Conservation (phyloP, 331 rosid species). For the Dryas integrifolia region DNA sequence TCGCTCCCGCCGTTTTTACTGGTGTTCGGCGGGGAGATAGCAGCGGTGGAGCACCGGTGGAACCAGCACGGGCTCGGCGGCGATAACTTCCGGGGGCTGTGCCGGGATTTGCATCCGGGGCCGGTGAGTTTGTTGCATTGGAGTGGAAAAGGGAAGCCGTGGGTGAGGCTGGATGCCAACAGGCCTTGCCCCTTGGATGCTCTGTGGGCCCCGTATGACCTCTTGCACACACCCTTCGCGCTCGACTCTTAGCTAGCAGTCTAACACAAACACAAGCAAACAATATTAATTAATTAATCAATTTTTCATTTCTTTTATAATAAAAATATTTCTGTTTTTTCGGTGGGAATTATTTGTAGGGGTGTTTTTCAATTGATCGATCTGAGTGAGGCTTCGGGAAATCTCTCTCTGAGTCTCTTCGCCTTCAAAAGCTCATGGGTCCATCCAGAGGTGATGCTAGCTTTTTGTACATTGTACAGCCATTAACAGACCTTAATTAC, state of each 20-base stretch:
- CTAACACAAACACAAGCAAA: too few species aligned
- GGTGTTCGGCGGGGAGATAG: conserved; percentile 80
- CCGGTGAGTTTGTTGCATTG: conserved; percentile 89
- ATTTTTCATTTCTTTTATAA: not conserved
- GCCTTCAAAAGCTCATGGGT: too few species aligned
- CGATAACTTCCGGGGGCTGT: conserved; percentile 77
- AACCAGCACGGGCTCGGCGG: conserved; percentile 99
- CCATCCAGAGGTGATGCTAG: not conserved
- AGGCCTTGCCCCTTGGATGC: conserved; percentile 88
- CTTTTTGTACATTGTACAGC: conserved; percentile 4
- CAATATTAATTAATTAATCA: not conserved
- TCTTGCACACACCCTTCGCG: conserved; percentile 51
- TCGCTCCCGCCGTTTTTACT: conserved; percentile 82
- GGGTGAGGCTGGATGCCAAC: conserved; percentile 80
- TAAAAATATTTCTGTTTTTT: too few species aligned
- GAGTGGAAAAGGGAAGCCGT: conserved; percentile 98
- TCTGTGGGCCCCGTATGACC: conserved; percentile 92
- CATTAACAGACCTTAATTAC: not conserved
- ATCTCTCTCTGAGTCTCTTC: too few species aligned
- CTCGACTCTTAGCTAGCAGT: conserved; percentile 45
- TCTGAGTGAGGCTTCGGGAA: too few species aligned
- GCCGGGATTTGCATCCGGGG: conserved; percentile 80
- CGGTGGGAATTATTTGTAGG: too few species aligned
- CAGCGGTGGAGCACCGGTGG: conserved; percentile 82
- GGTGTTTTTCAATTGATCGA: too few species aligned